Evolutionary conservation across 768 basidiomycete genomes (phyloP).

Genomic region (Lactarius psammicola): DNA sequence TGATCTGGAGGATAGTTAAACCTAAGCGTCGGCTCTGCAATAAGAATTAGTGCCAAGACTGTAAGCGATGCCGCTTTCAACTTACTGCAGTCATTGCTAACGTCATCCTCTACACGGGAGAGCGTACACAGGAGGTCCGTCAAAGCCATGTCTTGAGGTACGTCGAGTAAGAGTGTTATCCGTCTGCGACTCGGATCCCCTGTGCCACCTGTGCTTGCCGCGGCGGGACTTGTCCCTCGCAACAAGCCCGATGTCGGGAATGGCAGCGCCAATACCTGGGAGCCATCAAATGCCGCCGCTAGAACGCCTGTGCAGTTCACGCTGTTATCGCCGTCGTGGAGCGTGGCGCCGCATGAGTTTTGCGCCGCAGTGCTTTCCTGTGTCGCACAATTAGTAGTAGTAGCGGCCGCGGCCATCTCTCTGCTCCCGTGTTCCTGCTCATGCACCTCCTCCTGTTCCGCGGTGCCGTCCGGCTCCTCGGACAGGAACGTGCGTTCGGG

Average conservation of each 20-base stretch:
- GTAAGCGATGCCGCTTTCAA: not conserved
- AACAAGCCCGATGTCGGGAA: not conserved
- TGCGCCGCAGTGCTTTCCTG: not conserved
- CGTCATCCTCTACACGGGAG: not conserved
- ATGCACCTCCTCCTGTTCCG: not conserved
- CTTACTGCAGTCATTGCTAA: conserved; percentile 1
- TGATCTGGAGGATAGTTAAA: no score
- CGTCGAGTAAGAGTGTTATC: not conserved
- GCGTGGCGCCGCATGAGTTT: not conserved
- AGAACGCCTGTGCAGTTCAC: not conserved
- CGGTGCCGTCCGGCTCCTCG: not conserved
- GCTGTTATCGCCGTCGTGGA: not conserved
- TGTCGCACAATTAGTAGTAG: not conserved
- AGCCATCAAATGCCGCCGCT: not conserved
- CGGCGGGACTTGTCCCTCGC: not conserved
- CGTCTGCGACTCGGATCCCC: not conserved
- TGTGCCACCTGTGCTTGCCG: not conserved
- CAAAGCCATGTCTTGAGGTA: conserved; percentile 3
- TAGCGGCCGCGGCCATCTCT: not conserved
- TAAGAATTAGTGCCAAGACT: not conserved
- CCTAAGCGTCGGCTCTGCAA: not conserved
- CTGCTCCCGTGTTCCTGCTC: not conserved
- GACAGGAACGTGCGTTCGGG: not conserved
- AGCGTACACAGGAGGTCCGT: conserved; percentile 2
- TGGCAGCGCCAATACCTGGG: not conserved